These are phyloP conservation scores for Neocucurbitaria cava DNA, from an alignment of 2,329 filamentous ascomycete genomes.

Conservation along the genomic window DNA sequence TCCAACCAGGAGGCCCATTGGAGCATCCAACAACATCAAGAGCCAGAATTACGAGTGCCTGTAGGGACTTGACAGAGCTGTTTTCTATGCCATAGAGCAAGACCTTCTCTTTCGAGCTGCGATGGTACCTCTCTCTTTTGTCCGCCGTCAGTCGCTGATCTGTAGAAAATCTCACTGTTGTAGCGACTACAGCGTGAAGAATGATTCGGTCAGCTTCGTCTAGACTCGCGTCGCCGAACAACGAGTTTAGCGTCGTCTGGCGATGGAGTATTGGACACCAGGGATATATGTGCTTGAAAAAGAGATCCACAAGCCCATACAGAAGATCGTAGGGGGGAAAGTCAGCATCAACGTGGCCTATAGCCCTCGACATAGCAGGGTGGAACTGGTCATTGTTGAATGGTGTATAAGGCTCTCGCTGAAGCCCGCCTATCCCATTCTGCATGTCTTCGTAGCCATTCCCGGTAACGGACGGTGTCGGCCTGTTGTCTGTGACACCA, in stretches of 20 bases:
- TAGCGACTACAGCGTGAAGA: constrained; percentile 87
- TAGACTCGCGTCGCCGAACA: constrained; percentile 75
- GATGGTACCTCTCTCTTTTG: constrained; percentile 76
- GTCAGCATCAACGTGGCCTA: constrained; percentile 50
- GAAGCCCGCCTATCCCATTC: constrained; percentile 26
- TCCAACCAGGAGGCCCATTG: constrained; percentile 92
- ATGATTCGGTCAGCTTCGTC: constrained; percentile 84
- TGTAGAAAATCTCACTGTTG: constrained; percentile 82
- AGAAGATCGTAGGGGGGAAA: constrained; percentile 67
- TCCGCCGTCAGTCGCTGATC: constrained; percentile 77
- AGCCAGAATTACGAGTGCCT: constrained; percentile 86
- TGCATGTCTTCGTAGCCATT: constrained; percentile 45
- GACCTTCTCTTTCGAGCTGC: constrained; percentile 83
- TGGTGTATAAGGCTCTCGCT: constrained; percentile 37
- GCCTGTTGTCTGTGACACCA: constrained; percentile 49
- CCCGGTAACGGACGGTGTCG: constrained; percentile 26
- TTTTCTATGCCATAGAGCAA: constrained; percentile 88
- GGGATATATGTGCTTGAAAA: constrained; percentile 70
- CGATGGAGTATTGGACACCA: constrained; percentile 90
- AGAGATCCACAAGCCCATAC: constrained; percentile 66
- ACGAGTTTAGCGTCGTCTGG: constrained; percentile 77
- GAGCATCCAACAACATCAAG: constrained; percentile 85
- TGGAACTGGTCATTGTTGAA: constrained; percentile 42
- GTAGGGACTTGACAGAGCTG: constrained; percentile 84
- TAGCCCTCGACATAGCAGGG: constrained; percentile 33